phyloP scores from a whole-genome alignment of 108 stramenopile genomes.

The Skeletonema marinoi region DNA sequence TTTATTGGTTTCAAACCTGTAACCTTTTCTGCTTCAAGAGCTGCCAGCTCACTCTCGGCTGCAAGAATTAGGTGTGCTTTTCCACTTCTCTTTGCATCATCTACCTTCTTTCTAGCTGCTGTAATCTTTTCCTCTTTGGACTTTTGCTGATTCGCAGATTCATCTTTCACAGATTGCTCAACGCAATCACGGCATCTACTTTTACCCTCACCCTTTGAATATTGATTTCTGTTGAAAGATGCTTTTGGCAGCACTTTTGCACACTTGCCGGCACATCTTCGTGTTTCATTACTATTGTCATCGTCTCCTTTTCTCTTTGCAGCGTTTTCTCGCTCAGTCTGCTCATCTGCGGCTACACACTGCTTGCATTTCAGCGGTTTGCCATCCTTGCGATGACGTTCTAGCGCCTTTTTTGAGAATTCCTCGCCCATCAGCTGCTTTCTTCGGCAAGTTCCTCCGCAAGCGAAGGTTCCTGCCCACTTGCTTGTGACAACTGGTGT shows the following conservation, averaged over 20 bases:
- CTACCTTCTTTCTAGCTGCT: constrained; percentile 26
- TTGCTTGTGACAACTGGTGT: constrained; percentile 47
- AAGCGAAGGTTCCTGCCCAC: constrained; percentile 60
- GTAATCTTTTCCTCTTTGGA: constrained; percentile 31
- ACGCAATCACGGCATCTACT: constrained; percentile 55
- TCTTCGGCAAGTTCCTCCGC: constrained; percentile 30
- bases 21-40: constrained; percentile 60
- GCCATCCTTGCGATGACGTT: constrained; percentile 35
- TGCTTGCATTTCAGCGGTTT: constrained; percentile 46
- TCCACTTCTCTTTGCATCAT: constrained; percentile 19
- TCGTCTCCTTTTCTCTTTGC: constrained; percentile 1
- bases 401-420: constrained; percentile 50
- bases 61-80: constrained; percentile 31
- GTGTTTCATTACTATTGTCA: constrained; percentile 8
- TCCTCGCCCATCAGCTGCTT: constrained; percentile 53
- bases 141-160: constrained; percentile 14
- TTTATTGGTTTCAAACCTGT: constrained; percentile 57
- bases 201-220: constrained; percentile 46
- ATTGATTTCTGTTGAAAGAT: constrained; percentile 56
- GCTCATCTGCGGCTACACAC: constrained; percentile 36
- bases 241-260: neutral
- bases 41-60: constrained; percentile 50
- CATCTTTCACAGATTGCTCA: constrained; percentile 44
- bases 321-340: constrained; percentile 42
- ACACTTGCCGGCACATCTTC: constrained; percentile 38